Evolutionary conservation across 2,329 filamentous ascomycete genomes (phyloP), one percentile per base, ranked within the genome.

Genomic region (Fonsecaea nubica): DNA sequence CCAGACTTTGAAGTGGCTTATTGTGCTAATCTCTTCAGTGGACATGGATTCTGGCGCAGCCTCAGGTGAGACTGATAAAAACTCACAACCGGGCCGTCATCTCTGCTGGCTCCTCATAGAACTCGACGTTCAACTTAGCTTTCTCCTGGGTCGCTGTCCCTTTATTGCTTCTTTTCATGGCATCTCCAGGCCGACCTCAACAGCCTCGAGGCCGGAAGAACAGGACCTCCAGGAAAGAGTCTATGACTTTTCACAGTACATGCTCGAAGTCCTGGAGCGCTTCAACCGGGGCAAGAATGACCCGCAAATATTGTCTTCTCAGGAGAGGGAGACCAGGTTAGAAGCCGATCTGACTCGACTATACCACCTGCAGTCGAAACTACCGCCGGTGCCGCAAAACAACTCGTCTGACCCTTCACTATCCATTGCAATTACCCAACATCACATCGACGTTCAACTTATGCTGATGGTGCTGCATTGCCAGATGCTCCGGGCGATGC

Each of bases 51-150:
- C 33, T 7, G 38, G 32, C 33, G n/a, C 30, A 15, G 30, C 42
- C 13, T 8, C 52, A 48, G 50, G 52, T 25, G 32, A 32, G 18
- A 35, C 45, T 10, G 32, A 52, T 33, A 32, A 53, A 30, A 60
- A 62, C 32, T 15, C 53, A 13, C 62, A 69, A 45, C 35, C 63
- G 50, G 32, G 65, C 15, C 69, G 69, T 8, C 63, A 63, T 10
- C 58, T 71, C 15, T 71, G 66, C 62, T 69, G 69, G 69, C 64
- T 67, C 3, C 53, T 71, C 8, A 42, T 66, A 7, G 66, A 69
- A 18, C 64, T 71, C 30, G 69, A 71, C 15, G 45, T 50, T 32
- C 59, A 65, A 33, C 60, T 71, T 33, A 71, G 66, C 25, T 67
- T 69, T 58, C 40, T 71, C 8, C 58, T 71, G 25, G 69, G 69